These are phyloP conservation scores for Scheffersomyces ergatensis DNA, from an alignment of 805 yeast species.

Conservation along the genomic window DNA sequence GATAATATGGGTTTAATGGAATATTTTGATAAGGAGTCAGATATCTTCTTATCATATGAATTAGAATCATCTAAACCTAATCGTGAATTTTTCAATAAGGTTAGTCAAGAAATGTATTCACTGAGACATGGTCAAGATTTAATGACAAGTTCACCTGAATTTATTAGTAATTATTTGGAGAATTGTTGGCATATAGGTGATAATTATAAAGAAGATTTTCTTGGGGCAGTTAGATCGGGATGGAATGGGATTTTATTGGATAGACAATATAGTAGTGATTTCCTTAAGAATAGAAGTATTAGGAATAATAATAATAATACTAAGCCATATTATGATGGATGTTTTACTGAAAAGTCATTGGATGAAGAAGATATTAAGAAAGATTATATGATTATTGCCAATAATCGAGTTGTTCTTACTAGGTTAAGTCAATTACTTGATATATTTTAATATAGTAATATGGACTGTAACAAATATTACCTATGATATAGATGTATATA, in stretches of 20 bases:
- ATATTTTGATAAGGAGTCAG: slow-evolving; percentile 35
- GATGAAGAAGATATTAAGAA: slow-evolving; percentile 7
- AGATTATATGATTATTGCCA: slow-evolving; percentile 26
- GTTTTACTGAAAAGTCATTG: slow-evolving; percentile 2
- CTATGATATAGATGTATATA: too few species aligned
- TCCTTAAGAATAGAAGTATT: slow-evolving; percentile 10
- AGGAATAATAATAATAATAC: slow-evolving; percentile 7
- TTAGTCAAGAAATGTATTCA: slow-evolving; percentile 4
- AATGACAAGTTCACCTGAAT: not conserved
- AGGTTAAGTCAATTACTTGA: slow-evolving; percentile 15
- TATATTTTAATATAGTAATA: slow-evolving; percentile 7
- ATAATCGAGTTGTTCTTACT: slow-evolving; percentile 28
- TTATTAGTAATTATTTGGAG: slow-evolving; percentile 10
- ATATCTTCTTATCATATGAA: slow-evolving; percentile 56
- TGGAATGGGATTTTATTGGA: slow-evolving; percentile 61
- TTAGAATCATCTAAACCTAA: slow-evolving; percentile 55
- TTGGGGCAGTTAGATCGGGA: slow-evolving; percentile 53
- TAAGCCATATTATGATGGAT: slow-evolving; percentile 4
- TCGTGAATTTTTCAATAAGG: slow-evolving; percentile 40
- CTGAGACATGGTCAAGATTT: not conserved
- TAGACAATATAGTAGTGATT: slow-evolving; percentile 24
- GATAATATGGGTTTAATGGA: slow-evolving; percentile 43
- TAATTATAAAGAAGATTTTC: slow-evolving; percentile 51
- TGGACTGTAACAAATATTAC: too few species aligned
- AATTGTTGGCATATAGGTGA: slow-evolving; percentile 69